These are phyloP conservation scores for Climacium dendroides DNA, from an alignment of 225 moss, liverwort and hornwort species.

Conservation along the genomic window DNA sequence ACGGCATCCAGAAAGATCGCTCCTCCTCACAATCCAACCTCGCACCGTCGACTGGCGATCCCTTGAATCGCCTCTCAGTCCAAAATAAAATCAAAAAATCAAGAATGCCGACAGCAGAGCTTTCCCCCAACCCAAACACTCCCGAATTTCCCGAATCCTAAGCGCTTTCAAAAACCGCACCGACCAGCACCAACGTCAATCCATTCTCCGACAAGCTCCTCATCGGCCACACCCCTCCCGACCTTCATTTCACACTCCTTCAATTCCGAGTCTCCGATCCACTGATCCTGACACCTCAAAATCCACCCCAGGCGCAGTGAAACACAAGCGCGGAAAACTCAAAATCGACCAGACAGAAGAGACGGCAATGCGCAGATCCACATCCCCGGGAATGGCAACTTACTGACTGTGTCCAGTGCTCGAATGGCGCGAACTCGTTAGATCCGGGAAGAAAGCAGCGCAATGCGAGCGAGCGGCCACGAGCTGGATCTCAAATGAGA, in stretches of 20 bases:
- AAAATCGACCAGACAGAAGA: neutral
- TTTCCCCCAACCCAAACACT: neutral
- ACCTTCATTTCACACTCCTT: constrained; percentile 10
- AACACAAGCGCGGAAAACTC: neutral
- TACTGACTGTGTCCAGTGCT: neutral
- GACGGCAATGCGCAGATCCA: neutral
- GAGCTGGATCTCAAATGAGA: neutral
- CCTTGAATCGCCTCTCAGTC: neutral
- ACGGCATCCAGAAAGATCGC: constrained; percentile 31
- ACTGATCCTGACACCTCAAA: neutral
- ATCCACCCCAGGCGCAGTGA: neutral
- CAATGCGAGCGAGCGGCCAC: neutral
- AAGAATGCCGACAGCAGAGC: neutral
- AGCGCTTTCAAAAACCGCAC: neutral
- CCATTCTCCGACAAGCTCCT: neutral
- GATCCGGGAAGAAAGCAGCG: neutral
- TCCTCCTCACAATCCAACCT: neutral
- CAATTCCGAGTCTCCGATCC: constrained; percentile 8
- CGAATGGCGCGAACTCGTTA: neutral
- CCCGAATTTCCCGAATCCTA: neutral
- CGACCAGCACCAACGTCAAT: neutral
- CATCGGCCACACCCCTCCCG: neutral
- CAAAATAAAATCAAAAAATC: neutral
- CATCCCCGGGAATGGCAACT: neutral
- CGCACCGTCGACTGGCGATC: neutral